These are phyloP conservation scores for Nicotiana obtusifolia DNA, from an alignment of 257 asterid genomes.

Conservation along the genomic window DNA sequence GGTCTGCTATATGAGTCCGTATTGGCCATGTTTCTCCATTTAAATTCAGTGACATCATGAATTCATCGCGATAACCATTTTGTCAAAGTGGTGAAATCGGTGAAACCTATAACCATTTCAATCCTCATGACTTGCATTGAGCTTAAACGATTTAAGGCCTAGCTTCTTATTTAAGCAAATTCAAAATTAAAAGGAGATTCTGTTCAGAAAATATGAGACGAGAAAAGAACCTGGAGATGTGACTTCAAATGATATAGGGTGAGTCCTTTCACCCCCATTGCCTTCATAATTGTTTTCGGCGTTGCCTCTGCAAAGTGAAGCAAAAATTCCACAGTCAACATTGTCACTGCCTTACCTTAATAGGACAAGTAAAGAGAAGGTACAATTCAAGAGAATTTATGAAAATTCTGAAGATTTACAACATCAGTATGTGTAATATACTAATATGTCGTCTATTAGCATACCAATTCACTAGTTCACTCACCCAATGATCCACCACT, in stretches of 20 bases:
- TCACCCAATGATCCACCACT: neutral
- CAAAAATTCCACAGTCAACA: neutral
- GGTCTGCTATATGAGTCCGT: neutral
- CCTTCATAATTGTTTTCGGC: slow-evolving; percentile 74
- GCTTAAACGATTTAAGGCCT: neutral
- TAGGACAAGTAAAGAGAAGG: neutral
- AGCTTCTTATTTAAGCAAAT: neutral
- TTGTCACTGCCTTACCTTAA: neutral
- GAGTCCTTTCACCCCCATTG: slow-evolving; percentile 96
- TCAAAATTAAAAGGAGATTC: neutral
- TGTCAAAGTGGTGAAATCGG: neutral
- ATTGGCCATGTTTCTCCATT: neutral
- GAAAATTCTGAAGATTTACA: neutral
- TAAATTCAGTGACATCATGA: neutral
- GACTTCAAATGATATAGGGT: slow-evolving; percentile 93
- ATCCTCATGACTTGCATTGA: neutral
- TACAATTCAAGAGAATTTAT: neutral
- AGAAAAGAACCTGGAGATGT: slow-evolving; percentile 70
- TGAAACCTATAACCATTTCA: neutral
- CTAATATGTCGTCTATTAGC: neutral
- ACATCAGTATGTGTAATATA: neutral
- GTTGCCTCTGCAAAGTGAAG: slow-evolving; percentile 69
- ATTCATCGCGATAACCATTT: neutral
- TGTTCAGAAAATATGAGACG: neutral
- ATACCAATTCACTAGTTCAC: neutral